phyloP scores from a whole-genome alignment of 495 filamentous ascomycete genomes.

The Lasiosphaeria miniovina region DNA sequence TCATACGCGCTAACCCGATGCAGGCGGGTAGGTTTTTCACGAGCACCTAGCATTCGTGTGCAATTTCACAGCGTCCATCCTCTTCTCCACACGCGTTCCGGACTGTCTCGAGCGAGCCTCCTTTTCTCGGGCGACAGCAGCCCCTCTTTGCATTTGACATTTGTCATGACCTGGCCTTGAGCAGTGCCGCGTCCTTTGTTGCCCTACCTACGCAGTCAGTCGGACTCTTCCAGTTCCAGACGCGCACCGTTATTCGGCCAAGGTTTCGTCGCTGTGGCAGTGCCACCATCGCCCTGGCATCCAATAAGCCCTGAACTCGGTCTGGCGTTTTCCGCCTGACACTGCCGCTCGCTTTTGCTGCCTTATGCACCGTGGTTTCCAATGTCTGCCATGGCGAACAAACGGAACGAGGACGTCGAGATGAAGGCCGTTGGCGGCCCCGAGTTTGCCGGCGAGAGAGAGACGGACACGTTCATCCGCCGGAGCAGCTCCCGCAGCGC shows the following conservation, averaged over 20 bases:
- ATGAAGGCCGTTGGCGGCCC: conserved; percentile 57
- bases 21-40: conserved; percentile 7
- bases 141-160: not conserved
- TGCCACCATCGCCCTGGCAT: not conserved
- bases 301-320: not conserved
- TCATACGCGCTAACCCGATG: not conserved
- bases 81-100: conserved; percentile 29
- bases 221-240: not conserved
- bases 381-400: conserved; percentile 53
- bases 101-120: conserved; percentile 9
- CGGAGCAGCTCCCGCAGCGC: conserved; percentile 33
- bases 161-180: conserved; percentile 5
- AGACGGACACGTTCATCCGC: conserved; percentile 57
- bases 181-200: conserved; percentile 11
- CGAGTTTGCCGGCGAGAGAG: conserved; percentile 53
- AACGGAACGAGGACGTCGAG: conserved; percentile 79
- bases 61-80: conserved; percentile 31
- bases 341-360: conserved; percentile 1
- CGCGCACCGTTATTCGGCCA: not conserved
- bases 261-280: not conserved
- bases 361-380: not conserved
- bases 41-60: conserved; percentile 18
- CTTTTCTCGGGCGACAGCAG: conserved; percentile 1
- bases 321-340: not conserved
- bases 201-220: not conserved